These are phyloP conservation scores for Cladosporium sp. DNA, from an alignment of 2,329 filamentous ascomycete species.

Conservation along the genomic window DNA sequence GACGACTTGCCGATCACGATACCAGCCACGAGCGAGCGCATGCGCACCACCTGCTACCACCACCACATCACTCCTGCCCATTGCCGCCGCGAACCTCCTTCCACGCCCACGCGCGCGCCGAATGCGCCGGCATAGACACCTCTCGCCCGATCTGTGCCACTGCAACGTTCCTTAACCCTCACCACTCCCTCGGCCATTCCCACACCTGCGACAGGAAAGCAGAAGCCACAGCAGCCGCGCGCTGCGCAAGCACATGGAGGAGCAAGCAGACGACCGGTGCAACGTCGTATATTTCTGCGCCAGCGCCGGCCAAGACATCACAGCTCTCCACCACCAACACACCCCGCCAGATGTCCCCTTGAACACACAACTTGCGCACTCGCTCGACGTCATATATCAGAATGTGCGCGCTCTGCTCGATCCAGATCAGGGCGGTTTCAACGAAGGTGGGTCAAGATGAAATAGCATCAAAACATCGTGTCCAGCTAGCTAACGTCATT, in stretches of 20 bases:
- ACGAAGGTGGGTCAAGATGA: conserved; percentile 30
- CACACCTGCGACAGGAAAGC: conserved; percentile 12
- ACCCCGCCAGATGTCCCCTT: conserved; percentile 22
- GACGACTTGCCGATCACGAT: not conserved
- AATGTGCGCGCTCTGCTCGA: conserved; percentile 35
- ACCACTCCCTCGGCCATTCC: not conserved
- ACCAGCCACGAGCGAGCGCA: not conserved
- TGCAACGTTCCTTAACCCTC: conserved; percentile 18
- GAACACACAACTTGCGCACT: conserved; percentile 7
- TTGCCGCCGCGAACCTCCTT: not conserved
- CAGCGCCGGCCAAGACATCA: conserved; percentile 25
- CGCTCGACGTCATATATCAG: conserved; percentile 26
- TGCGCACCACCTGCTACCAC: not conserved
- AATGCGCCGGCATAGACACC: conserved; percentile 19
- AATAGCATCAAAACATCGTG: not conserved
- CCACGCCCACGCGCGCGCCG: conserved; percentile 9
- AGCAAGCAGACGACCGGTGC: conserved; percentile 28
- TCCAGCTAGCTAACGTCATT: conserved; percentile 19
- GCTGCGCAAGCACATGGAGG: conserved; percentile 31
- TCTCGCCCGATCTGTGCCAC: conserved; percentile 1
- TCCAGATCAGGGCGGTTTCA: conserved; percentile 34
- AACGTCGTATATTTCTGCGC: conserved; percentile 37
- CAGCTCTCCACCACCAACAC: conserved; percentile 27
- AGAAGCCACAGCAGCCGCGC: conserved; percentile 3
- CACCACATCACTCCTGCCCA: not conserved